phyloP scores from a whole-genome alignment of 495 filamentous ascomycete species.

The Gamarada debralockiae region DNA sequence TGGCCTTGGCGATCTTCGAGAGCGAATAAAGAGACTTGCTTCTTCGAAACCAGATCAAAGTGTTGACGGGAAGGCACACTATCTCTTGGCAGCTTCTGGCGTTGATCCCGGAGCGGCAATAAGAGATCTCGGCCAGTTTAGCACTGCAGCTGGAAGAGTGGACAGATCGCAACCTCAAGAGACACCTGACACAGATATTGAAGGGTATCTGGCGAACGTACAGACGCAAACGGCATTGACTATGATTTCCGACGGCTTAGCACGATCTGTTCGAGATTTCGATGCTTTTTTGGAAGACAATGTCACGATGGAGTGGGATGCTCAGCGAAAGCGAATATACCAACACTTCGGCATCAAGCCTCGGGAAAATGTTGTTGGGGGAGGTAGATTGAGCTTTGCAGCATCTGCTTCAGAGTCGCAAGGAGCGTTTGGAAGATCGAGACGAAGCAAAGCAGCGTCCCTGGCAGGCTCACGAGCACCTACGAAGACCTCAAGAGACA shows the following conservation, averaged over 20 bases:
- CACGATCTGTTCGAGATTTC: conserved; percentile 84
- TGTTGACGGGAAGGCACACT: conserved; percentile 69
- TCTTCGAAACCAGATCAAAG: conserved; percentile 41
- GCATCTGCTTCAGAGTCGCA: conserved; percentile 35
- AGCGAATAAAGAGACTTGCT: conserved; percentile 76
- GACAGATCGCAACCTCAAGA: conserved; percentile 34
- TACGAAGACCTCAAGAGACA: conserved; percentile 37
- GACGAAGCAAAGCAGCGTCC: conserved; percentile 38
- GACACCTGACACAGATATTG: conserved; percentile 67
- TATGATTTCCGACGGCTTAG: conserved; percentile 84
- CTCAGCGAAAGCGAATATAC: conserved; percentile 86
- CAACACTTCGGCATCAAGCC: conserved; percentile 90
- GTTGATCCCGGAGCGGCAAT: conserved; percentile 73
- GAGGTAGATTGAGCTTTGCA: conserved; percentile 51
- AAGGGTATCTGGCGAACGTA: conserved; percentile 75
- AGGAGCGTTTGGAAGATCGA: conserved; percentile 48
- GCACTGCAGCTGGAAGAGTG: conserved; percentile 21
- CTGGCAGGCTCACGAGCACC: conserved; percentile 32
- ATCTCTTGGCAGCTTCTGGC: conserved; percentile 86
- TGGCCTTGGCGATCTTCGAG: conserved; percentile 80
- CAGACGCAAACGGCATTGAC: conserved; percentile 87
- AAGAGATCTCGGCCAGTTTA: conserved; percentile 65
- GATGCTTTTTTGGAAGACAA: conserved; percentile 91
- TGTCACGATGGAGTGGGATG: conserved; percentile 92
- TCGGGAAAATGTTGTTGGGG: conserved; percentile 42